phyloP scores from a whole-genome alignment of 2,329 filamentous ascomycete species.

The Epicoccum sorghinum region DNA sequence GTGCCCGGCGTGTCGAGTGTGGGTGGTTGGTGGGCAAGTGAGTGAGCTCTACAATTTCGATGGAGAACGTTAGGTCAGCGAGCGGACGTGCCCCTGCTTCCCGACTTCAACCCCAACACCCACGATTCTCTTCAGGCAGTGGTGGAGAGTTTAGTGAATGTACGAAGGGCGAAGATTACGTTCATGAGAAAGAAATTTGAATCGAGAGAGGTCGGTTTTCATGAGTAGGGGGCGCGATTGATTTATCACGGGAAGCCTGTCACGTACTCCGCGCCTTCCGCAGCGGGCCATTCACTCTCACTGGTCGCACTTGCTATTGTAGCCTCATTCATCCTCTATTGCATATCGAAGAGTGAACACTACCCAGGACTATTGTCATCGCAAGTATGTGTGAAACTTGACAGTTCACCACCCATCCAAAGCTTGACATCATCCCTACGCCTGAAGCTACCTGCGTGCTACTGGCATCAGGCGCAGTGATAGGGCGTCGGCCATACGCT shows the following conservation, averaged over 20 bases:
- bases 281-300: constrained; percentile 19
- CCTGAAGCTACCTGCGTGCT: neutral
- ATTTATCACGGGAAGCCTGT: constrained; percentile 1
- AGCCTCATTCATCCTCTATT: neutral
- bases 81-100: constrained; percentile 18
- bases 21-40: constrained; percentile 33
- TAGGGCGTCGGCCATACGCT: too few species aligned
- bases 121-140: constrained; percentile 14
- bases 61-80: constrained; percentile 24
- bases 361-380: neutral
- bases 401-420: neutral
- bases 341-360: too few species aligned
- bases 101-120: constrained; percentile 21
- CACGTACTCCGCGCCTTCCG: constrained; percentile 18
- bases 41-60: constrained; percentile 29
- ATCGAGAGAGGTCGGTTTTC: constrained; percentile 11
- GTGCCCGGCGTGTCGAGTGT: constrained; percentile 37
- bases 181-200: neutral
- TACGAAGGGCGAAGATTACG: neutral
- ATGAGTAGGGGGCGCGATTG: constrained; percentile 12
- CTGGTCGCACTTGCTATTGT: neutral
- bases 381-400: neutral
- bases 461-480: neutral
- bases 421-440: constrained; percentile 2
- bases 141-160: neutral